Conservation (phyloP, 2,329 filamentous ascomycete genomes). For the Fusarium clavum region DNA sequence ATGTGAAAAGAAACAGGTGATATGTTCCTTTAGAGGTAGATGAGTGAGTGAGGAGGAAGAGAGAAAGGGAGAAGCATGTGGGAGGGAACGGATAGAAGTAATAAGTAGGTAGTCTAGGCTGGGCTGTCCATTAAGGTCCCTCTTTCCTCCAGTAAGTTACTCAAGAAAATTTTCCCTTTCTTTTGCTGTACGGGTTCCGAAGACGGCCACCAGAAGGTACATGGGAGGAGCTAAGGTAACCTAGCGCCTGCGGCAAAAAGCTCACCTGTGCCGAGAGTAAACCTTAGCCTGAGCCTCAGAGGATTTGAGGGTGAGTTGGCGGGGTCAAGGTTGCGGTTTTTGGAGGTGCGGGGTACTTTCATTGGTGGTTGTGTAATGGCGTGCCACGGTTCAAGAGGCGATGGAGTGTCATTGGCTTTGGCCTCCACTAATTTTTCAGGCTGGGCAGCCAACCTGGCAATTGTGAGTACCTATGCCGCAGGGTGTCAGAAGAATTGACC, state of each 20-base stretch:
- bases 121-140: slow-evolving; percentile 19
- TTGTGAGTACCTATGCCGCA: not conserved
- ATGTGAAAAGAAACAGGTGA: slow-evolving; percentile 11
- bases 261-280: slow-evolving; percentile 27
- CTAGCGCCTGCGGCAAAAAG: slow-evolving; percentile 35
- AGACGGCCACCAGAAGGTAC: slow-evolving; percentile 28
- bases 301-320: slow-evolving; percentile 27
- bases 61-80: slow-evolving; percentile 29
- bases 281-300: slow-evolving; percentile 23
- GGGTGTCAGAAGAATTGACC: too few relatives aligned
- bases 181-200: slow-evolving; percentile 35
- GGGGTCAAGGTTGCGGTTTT: slow-evolving; percentile 33
- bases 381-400: not conserved
- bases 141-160: slow-evolving; percentile 7
- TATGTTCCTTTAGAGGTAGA: slow-evolving; percentile 24
- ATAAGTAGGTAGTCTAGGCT: slow-evolving; percentile 20
- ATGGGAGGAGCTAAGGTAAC: slow-evolving; percentile 10
- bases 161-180: slow-evolving; percentile 30
- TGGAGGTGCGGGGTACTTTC: slow-evolving; percentile 45
- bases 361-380: slow-evolving; percentile 18
- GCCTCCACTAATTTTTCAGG: not conserved
- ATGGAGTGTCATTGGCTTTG: slow-evolving; percentile 13
- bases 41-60: slow-evolving; percentile 24
- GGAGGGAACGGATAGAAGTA: slow-evolving; percentile 33
- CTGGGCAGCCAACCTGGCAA: not conserved